phyloP scores from a whole-genome alignment of 2,329 filamentous ascomycete genomes.

The Aspergillus ruber region DNA sequence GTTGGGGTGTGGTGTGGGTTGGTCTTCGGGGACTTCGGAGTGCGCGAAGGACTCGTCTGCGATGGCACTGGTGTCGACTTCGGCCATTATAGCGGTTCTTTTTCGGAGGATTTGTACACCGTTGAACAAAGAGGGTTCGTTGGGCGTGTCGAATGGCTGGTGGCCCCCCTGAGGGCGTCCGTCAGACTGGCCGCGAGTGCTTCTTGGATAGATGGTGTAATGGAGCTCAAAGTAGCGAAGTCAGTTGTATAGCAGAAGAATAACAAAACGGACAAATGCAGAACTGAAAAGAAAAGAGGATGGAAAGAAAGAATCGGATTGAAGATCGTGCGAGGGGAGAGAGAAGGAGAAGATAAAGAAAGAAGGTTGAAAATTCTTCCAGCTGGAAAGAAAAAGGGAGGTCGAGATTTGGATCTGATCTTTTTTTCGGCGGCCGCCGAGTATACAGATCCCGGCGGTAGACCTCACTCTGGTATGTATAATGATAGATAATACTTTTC shows the following conservation, averaged over 20 bases:
- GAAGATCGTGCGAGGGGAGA: not conserved
- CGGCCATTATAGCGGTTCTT: constrained; percentile 22
- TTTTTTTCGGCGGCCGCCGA: too few species aligned
- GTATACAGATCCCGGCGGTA: too few species aligned
- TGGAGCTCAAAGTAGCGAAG: constrained; percentile 3
- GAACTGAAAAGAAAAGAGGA: not conserved
- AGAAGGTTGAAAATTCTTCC: constrained; percentile 1
- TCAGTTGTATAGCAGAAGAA: not conserved
- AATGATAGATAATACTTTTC: too few species aligned
- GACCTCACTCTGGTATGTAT: too few species aligned
- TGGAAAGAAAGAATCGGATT: not conserved
- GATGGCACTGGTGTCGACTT: constrained; percentile 22
- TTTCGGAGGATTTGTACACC: not conserved
- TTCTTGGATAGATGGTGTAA: constrained; percentile 7
- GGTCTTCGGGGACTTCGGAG: constrained; percentile 32
- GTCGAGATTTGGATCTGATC: constrained; percentile 11
- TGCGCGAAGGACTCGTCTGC: constrained; percentile 32
- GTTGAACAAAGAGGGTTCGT: not conserved
- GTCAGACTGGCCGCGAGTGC: not conserved
- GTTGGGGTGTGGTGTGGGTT: constrained; percentile 29
- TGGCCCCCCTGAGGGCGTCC: too few species aligned
- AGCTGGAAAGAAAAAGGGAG: not conserved
- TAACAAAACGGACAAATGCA: not conserved
- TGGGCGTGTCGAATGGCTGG: not conserved
- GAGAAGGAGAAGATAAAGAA: not conserved